Conservation (phyloP, 805 yeast genomes). For the Suhomyces faveliae region DNA sequence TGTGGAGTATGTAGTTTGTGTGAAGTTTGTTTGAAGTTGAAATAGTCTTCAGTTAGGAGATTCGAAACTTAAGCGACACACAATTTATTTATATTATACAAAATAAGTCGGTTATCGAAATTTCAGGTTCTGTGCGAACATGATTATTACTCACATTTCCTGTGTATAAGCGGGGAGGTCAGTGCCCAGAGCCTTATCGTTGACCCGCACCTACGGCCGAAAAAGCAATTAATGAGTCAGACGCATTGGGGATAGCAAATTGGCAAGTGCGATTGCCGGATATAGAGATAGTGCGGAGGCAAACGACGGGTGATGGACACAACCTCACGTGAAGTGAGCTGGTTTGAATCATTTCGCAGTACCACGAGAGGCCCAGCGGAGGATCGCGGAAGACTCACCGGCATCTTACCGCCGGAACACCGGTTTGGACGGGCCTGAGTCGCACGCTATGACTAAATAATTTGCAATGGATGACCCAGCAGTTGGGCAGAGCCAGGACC, state of each 20-base stretch:
- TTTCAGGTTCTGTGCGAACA: not conserved
- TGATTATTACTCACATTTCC: conserved; percentile 3
- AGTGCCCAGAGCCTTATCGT: not conserved
- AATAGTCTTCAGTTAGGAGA: not conserved
- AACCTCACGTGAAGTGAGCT: not conserved
- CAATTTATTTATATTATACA: not conserved
- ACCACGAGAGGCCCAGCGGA: not conserved
- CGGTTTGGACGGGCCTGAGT: not conserved
- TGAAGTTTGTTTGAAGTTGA: not conserved
- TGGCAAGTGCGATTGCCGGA: not conserved
- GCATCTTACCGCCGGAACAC: not conserved
- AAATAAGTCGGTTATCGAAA: not conserved
- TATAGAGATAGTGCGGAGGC: not conserved
- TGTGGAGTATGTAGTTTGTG: not conserved
- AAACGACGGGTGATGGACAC: not conserved
- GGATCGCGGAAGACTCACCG: not conserved
- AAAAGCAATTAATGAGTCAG: conserved; percentile 7
- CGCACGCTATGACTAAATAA: too few relatives aligned
- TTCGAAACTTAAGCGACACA: not conserved
- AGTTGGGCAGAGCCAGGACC: too few relatives aligned
- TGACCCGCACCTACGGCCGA: not conserved
- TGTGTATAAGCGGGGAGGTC: not conserved
- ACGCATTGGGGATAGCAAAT: not conserved
- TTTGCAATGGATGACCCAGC: too few relatives aligned
- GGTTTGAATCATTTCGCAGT: not conserved